Percentiles rank a stretch among this genome's conserved stretches.
Evolutionary conservation across 768 basidiomycete genomes (phyloP).

Genomic region (Amanita fuliginea): DNA sequence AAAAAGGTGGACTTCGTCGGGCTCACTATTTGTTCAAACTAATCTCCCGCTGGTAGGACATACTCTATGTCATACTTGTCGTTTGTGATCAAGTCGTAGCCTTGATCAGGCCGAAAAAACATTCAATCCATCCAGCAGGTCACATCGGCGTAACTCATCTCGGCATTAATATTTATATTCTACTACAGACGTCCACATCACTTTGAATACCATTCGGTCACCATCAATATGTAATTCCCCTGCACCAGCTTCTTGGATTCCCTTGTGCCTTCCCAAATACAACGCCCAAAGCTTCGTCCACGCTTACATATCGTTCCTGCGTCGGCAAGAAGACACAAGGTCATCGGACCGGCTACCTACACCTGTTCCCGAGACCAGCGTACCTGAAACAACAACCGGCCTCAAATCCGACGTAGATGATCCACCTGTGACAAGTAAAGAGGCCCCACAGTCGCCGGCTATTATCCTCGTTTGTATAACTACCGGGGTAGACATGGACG

Average conservation of each 20-base stretch:
- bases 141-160: constrained; percentile 8
- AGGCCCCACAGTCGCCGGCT: constrained; percentile 13
- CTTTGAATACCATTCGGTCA: constrained; percentile 82
- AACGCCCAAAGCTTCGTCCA: constrained; percentile 85
- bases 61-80: constrained; percentile 85
- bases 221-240: constrained; percentile 71
- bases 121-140: constrained; percentile 93
- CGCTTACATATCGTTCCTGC: constrained; percentile 72
- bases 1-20: constrained; percentile 49
- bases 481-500: constrained; percentile 75
- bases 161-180: not conserved
- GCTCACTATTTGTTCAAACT: not conserved
- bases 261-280: constrained; percentile 92
- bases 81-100: constrained; percentile 72
- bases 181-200: constrained; percentile 74
- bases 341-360: constrained; percentile 10
- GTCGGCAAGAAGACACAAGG: constrained; percentile 24
- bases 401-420: constrained; percentile 1
- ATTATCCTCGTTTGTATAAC: constrained; percentile 74
- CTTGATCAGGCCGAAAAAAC: constrained; percentile 81
- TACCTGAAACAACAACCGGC: constrained; percentile 7
- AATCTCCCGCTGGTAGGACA: constrained; percentile 42
- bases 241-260: constrained; percentile 85
- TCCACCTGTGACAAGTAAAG: not conserved
- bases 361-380: constrained; percentile 6